Percentiles rank a stretch among this genome's conserved stretches.
phyloP scores from a whole-genome alignment of 805 yeast genomes.

The Cyberlindnera nakhonratchasimensis region DNA sequence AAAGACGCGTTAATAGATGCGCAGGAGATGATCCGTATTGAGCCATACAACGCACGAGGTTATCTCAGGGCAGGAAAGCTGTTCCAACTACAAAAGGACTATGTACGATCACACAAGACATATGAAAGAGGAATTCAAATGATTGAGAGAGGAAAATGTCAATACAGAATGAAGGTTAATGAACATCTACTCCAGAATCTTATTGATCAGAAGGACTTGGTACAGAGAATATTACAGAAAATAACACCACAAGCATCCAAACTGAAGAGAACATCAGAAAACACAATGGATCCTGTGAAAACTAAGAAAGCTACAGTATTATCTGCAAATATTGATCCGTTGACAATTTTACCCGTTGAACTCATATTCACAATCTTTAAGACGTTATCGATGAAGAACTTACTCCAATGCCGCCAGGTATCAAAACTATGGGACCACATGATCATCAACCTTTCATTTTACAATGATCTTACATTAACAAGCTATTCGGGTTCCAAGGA shows the following conservation, averaged over 20 bases:
- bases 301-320: background rate
- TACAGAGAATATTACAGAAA: background rate
- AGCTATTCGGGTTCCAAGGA: slow-evolving; percentile 15
- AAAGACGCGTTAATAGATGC: slow-evolving; percentile 22
- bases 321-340: slow-evolving; percentile 8
- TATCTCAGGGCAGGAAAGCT: slow-evolving; percentile 23
- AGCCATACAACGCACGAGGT: slow-evolving; percentile 27
- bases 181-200: slow-evolving; percentile 12
- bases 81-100: slow-evolving; percentile 6
- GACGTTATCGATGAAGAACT: slow-evolving; percentile 3
- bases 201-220: slow-evolving; percentile 5
- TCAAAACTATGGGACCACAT: slow-evolving; percentile 19
- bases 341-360: slow-evolving; percentile 12
- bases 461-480: slow-evolving; percentile 13
- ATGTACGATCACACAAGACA: slow-evolving; percentile 9
- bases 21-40: slow-evolving; percentile 16
- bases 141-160: slow-evolving; percentile 14
- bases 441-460: slow-evolving; percentile 16
- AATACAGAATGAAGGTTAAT: slow-evolving; percentile 16
- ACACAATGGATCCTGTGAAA: too few species aligned
- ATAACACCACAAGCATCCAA: background rate
- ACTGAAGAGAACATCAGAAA: background rate
- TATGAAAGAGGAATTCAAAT: slow-evolving; percentile 13
- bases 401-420: slow-evolving; percentile 13
- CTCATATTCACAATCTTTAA: slow-evolving; percentile 8